Evolutionary conservation across 306 rosid species (phyloP).

Genomic region (Pterocarpus macrocarpus): DNA sequence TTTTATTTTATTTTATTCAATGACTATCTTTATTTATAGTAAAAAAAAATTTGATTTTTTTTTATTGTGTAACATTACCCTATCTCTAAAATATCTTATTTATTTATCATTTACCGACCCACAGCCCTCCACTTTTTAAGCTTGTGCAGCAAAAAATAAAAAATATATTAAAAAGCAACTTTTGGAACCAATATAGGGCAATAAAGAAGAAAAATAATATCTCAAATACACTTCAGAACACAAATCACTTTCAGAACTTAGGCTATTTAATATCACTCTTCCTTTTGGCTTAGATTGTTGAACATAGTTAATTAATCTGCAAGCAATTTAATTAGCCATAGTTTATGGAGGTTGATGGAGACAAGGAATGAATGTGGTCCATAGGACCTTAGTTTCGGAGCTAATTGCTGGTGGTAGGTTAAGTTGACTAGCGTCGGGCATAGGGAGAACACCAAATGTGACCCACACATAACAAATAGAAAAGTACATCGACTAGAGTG

Average conservation of each 20-base stretch:
- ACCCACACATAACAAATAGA: conserved; percentile 4
- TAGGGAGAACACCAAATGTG: background rate
- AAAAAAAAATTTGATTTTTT: background rate
- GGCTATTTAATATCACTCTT: conserved; percentile 29
- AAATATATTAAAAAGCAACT: conserved; percentile 4
- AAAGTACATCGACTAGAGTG: conserved; percentile 4
- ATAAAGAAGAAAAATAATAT: background rate
- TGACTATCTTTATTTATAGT: too few species aligned
- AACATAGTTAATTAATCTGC: conserved; percentile 34
- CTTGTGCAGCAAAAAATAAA: conserved; percentile 4
- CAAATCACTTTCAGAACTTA: conserved; percentile 17
- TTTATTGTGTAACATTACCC: background rate
- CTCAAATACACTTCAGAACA: background rate
- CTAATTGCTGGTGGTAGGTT: conserved; percentile 27
- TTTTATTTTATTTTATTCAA: too few species aligned
- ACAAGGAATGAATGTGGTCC: conserved; percentile 38
- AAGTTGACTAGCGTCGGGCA: background rate
- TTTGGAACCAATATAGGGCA: background rate
- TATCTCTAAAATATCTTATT: background rate
- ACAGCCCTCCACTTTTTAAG: background rate
- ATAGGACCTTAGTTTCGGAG: conserved; percentile 2
- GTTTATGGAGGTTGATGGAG: conserved; percentile 26
- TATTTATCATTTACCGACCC: background rate
- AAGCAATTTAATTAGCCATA: conserved; percentile 7
- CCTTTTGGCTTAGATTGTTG: conserved; percentile 33